Conservation (phyloP, 1,284 basidiomycete genomes). For the Phenoliferia sp. region DNA sequence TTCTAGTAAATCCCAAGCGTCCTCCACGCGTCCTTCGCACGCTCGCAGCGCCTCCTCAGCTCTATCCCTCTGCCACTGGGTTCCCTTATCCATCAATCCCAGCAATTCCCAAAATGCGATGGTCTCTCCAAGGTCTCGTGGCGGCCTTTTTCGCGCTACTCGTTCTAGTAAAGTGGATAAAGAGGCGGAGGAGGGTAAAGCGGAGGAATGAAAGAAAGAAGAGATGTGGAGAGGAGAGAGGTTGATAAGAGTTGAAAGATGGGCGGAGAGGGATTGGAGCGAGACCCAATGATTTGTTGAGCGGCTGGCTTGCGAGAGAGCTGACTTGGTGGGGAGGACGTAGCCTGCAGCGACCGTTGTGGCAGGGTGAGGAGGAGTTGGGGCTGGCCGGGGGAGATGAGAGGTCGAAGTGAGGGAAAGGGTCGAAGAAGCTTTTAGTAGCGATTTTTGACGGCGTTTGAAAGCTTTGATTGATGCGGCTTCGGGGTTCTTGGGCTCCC, state of each 20-base stretch:
- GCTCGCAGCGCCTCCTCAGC: not conserved
- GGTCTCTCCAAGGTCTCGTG: not conserved
- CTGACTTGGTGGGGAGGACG: not conserved
- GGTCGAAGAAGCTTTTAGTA: not conserved
- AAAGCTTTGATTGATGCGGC: slow-evolving; percentile 6
- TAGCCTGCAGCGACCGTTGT: not conserved
- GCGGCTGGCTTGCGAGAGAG: slow-evolving; percentile 3
- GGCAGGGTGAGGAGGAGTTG: not conserved
- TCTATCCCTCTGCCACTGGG: not conserved
- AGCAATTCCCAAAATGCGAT: not conserved
- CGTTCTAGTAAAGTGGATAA: too few species aligned
- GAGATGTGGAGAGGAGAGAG: not conserved
- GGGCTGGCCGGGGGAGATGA: not conserved
- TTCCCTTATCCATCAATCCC: not conserved
- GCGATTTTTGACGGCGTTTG: slow-evolving; percentile 11
- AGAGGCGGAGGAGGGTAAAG: too few species aligned
- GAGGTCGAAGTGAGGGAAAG: not conserved
- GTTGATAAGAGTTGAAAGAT: slow-evolving; percentile 7
- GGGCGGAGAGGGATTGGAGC: slow-evolving; percentile 7
- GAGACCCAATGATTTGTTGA: slow-evolving; percentile 22
- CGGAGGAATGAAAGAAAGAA: not conserved
- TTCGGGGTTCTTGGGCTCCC: not conserved
- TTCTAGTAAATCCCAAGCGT: not conserved
- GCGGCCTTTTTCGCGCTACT: too few species aligned
- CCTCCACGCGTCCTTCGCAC: not conserved